Percentiles rank a stretch among this genome's conserved stretches.
phyloP scores from a whole-genome alignment of 345 rosid genomes.

The Syzygium aromaticum region DNA sequence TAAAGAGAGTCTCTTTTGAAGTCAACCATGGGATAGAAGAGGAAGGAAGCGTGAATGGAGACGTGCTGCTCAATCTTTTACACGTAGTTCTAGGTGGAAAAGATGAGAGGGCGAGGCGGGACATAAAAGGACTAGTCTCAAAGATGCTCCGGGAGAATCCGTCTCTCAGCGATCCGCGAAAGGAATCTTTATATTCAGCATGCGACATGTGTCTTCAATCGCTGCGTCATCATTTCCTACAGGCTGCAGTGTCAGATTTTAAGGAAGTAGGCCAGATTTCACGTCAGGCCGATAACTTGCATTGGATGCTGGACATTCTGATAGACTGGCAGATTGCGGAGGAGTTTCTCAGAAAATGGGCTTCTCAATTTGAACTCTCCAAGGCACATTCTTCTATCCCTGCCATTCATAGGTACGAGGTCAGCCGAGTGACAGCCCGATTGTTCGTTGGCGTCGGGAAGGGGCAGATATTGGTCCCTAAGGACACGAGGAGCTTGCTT shows the following conservation, averaged over 20 bases:
- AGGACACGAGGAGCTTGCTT: conserved; percentile 69
- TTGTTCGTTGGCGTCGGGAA: conserved; percentile 91
- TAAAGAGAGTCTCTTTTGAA: conserved; percentile 85
- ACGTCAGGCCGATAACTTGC: conserved; percentile 89
- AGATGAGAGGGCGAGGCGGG: conserved; percentile 97
- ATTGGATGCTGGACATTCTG: conserved; percentile 90
- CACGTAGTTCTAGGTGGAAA: conserved; percentile 92
- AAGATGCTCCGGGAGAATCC: conserved; percentile 97
- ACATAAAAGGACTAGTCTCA: conserved; percentile 83
- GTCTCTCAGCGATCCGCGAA: conserved; percentile 66
- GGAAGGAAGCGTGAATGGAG: conserved; percentile 45
- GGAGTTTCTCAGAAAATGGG: conserved; percentile 82
- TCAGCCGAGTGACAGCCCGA: conserved; percentile 88
- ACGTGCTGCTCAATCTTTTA: conserved; percentile 80
- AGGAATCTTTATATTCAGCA: conserved; percentile 81
- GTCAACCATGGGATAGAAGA: conserved; percentile 36
- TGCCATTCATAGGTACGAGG: conserved; percentile 71
- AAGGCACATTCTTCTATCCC: conserved; percentile 68
- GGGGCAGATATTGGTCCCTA: conserved; percentile 80
- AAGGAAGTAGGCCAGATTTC: conserved; percentile 68
- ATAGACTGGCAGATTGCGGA: conserved; percentile 91
- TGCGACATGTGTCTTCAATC: conserved; percentile 71
- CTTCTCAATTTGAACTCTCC: conserved; percentile 77
- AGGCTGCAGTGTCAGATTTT: conserved; percentile 54
- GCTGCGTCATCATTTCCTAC: conserved; percentile 51